phyloP scores from a whole-genome alignment of 2,329 filamentous ascomycete genomes.

The Microthyrium microscopicum region DNA sequence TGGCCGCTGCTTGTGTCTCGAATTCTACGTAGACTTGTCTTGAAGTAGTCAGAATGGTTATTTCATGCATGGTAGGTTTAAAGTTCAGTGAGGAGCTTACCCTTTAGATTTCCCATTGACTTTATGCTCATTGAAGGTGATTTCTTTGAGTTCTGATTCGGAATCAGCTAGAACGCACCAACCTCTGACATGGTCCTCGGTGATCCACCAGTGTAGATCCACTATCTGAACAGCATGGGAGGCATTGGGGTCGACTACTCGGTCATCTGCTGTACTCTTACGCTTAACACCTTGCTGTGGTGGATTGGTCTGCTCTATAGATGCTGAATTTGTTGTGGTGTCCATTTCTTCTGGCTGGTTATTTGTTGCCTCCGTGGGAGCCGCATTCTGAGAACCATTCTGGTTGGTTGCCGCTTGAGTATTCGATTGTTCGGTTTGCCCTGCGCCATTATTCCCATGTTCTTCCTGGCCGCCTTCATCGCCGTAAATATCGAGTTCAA shows the following conservation, averaged over 20 bases:
- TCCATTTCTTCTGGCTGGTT: not conserved
- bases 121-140: constrained; percentile 97
- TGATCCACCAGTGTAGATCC: constrained; percentile 20
- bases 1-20: constrained; percentile 64
- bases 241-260: constrained; percentile 3
- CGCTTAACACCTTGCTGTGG: constrained; percentile 2
- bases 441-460: constrained; percentile 9
- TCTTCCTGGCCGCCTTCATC: constrained; percentile 30
- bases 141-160: constrained; percentile 74
- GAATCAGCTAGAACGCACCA: constrained; percentile 67
- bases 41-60: constrained; percentile 3
- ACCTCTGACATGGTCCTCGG: constrained; percentile 82
- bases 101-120: constrained; percentile 98
- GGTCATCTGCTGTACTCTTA: constrained; percentile 1
- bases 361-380: constrained; percentile 8
- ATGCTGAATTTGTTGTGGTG: not conserved
- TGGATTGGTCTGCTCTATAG: not conserved
- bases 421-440: constrained; percentile 4
- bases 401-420: not conserved
- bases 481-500: constrained; percentile 56
- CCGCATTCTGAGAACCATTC: not conserved
- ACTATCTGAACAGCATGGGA: constrained; percentile 6
- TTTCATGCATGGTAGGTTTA: constrained; percentile 1
- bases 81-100: constrained; percentile 32
- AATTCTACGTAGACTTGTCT: constrained; percentile 76